A percentile compares a stretch with the other conserved stretches of the same genome.
Evolutionary conservation across 192 early-diverging fungal species (phyloP).

Genomic region (Neocallimastix lanati): DNA sequence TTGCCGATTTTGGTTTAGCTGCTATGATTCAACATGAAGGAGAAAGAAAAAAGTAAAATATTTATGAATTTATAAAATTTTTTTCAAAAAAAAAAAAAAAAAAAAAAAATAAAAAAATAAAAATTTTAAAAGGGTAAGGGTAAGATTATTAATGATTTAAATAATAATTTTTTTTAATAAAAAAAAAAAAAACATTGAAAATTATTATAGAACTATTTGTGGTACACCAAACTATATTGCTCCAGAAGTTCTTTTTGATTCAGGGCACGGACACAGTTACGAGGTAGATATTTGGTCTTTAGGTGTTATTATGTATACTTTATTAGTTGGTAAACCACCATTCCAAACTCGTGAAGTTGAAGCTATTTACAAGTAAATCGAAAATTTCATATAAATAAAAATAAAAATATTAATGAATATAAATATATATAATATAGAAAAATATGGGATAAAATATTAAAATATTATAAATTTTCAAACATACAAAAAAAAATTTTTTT

Average conservation of each 20-base stretch:
- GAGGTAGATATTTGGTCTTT: constrained; percentile 91
- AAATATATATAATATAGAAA: not conserved
- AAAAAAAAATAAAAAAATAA: constrained; percentile 51
- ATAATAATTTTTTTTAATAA: too few species aligned
- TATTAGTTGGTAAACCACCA: constrained; percentile 74
- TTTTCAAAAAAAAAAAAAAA: constrained; percentile 53
- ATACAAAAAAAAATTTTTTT: too few species aligned
- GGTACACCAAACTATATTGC: constrained; percentile 98
- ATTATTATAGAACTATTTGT: constrained; percentile 53
- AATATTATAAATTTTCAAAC: too few species aligned
- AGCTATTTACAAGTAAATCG: constrained; percentile 60
- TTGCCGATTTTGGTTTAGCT: constrained; percentile 92
- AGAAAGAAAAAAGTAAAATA: constrained; percentile 70
- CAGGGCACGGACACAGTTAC: constrained; percentile 64
- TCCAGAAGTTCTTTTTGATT: constrained; percentile 76
- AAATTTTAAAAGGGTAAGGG: too few species aligned
- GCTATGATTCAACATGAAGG: constrained; percentile 52
- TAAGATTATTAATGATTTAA: too few species aligned
- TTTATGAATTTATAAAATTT: too few species aligned
- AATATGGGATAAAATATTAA: too few species aligned
- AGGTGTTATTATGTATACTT: constrained; percentile 78
- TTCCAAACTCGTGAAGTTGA: constrained; percentile 67
- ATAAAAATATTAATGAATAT: not conserved
- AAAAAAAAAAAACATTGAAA: not conserved
- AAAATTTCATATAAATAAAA: not conserved